These are phyloP conservation scores for Hyphopichia wangnamkhiaoensis DNA, from an alignment of 1,139 yeast species.

Conservation along the genomic window DNA sequence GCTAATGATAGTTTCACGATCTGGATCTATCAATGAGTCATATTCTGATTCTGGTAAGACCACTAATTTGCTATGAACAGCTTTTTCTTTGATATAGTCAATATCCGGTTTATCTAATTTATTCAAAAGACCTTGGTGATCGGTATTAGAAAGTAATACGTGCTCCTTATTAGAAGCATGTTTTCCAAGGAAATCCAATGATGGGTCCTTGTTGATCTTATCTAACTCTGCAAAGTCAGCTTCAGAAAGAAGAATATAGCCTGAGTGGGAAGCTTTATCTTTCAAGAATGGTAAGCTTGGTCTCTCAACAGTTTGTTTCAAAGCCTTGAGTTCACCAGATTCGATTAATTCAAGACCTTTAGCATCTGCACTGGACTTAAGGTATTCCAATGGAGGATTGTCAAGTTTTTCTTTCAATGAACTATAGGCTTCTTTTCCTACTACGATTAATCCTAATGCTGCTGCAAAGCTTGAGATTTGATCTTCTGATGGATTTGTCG, in stretches of 20 bases:
- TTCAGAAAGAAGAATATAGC: slow-evolving; percentile 8
- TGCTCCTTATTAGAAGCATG: slow-evolving; percentile 22
- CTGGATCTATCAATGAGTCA: slow-evolving; percentile 17
- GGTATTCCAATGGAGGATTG: slow-evolving; percentile 22
- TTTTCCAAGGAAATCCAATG: slow-evolving; percentile 15
- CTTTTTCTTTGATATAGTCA: slow-evolving; percentile 20
- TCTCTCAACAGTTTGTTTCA: slow-evolving; percentile 9
- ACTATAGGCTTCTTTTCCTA: slow-evolving; percentile 4
- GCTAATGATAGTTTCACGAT: slow-evolving; percentile 12
- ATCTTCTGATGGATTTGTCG: slow-evolving; percentile 23
- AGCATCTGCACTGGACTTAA: too few species aligned
- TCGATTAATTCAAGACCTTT: slow-evolving; percentile 14
- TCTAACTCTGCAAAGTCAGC: slow-evolving; percentile 11
- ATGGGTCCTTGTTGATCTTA: slow-evolving; percentile 13
- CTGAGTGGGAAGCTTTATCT: slow-evolving; percentile 1
- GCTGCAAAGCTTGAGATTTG: slow-evolving; percentile 8
- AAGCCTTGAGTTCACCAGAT: slow-evolving; percentile 4
- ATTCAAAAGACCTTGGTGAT: slow-evolving; percentile 18
- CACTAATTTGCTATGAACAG: slow-evolving; percentile 17
- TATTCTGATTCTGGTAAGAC: slow-evolving; percentile 17
- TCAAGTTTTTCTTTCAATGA: slow-evolving; percentile 8
- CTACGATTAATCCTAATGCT: slow-evolving; percentile 2
- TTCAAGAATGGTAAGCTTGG: slow-evolving; percentile 11
- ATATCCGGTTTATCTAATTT: slow-evolving; percentile 14
- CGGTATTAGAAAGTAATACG: slow-evolving; percentile 18